Evolutionary conservation across 139 green algal species (phyloP), one percentile per base, ranked within the genome.

Genomic region (Pleodorina starrii): DNA sequence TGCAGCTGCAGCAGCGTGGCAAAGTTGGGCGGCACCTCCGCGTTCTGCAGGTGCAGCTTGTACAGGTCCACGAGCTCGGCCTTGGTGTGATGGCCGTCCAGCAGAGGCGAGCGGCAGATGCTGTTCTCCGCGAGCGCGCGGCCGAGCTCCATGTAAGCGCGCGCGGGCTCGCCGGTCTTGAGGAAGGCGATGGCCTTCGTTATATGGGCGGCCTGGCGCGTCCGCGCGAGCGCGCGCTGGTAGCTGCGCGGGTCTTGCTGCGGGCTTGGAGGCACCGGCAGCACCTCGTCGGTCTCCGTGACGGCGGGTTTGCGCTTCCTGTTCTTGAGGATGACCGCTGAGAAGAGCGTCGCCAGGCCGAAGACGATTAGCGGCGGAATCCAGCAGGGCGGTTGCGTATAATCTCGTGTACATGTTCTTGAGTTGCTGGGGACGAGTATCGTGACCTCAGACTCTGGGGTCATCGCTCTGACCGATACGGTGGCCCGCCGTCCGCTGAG

Each of bases 1-100:
- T 94, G 86, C 43, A 97, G 88, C 92, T 97, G 95, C 50, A 97
- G 90, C 81, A 97, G 86, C n/a, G 90, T 93, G 2, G 94, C 93
- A 84, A 95, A 97, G 46, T 95, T 93, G 19, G 94, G 85, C 0
- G 95, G 95, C 54, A 95, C 79, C 87, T 95, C 93, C 0, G 92
- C 92, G 85, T 97, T 95, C 68, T 92, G 66, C 29, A 97, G 63
- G 86, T 97, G 93, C 60, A 97, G 84, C 40, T 90, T 90, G 90
- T 97, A 97, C 14, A 97, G 88, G 21, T 88, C 78, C 43, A 90
- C 43, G 76, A 96, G 78, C 60, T 95, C 90, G 27, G 90, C 27
- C 38, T 82, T 87, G 3, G 74, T 91, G 80, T 93, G 81, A 54
- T 91, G 88, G 25, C 79, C 92, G 59, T 90, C 90, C 7, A 97